Evolutionary conservation across 2,329 filamentous ascomycete genomes (phyloP).

Genomic region (Lachnellula willkommii): DNA sequence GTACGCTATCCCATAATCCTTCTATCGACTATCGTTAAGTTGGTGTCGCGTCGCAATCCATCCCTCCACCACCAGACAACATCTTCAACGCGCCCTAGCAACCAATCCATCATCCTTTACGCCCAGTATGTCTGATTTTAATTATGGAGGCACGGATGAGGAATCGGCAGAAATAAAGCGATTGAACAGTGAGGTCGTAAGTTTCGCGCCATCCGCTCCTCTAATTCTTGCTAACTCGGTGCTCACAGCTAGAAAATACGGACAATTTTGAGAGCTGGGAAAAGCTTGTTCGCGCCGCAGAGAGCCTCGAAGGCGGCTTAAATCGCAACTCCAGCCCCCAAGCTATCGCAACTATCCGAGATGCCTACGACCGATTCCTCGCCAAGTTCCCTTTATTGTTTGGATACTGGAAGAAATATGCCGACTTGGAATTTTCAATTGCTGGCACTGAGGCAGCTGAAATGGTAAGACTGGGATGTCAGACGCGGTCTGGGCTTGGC

Average conservation of each 20-base stretch:
- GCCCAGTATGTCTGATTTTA: conserved; percentile 62
- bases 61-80: no score
- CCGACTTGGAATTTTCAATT: conserved; percentile 94
- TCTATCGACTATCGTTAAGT: background rate
- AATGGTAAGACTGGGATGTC: conserved; percentile 58
- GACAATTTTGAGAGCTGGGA: conserved; percentile 97
- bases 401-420: conserved; percentile 99
- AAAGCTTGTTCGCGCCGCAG: conserved; percentile 76
- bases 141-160: conserved; percentile 70
- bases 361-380: conserved; percentile 87
- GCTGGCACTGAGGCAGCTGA: conserved; percentile 95
- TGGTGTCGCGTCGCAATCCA: no score
- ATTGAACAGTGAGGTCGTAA: conserved; percentile 71
- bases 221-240: conserved; percentile 12
- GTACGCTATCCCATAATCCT: background rate
- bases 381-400: conserved; percentile 93
- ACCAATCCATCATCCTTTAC: conserved; percentile 1
- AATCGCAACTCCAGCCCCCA: conserved; percentile 96
- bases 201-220: conserved; percentile 31
- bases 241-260: conserved; percentile 48
- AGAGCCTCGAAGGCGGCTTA: conserved; percentile 83
- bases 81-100: no score
- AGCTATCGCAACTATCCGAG: conserved; percentile 79
- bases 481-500: conserved; percentile 11
- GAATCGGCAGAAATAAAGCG: conserved; percentile 79